A percentile compares a stretch with the other conserved stretches of the same genome.
These are phyloP conservation scores for Clavariopsis aquatica DNA, from an alignment of 495 filamentous ascomycete genomes.

Conservation along the genomic window DNA sequence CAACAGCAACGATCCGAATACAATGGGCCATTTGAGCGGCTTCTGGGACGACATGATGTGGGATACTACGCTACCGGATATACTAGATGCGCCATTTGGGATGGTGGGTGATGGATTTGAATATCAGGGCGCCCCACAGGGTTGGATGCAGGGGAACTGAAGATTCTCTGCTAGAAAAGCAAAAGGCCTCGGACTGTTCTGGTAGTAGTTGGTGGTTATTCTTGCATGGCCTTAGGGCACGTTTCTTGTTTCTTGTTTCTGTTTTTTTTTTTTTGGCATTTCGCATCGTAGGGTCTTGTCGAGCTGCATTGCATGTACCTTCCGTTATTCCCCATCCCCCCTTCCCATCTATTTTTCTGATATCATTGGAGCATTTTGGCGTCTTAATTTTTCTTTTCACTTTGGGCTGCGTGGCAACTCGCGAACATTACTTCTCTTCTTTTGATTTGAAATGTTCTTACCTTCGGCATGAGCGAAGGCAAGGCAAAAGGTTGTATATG, in stretches of 20 bases:
- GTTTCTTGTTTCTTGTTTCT: not conserved
- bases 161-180: not conserved
- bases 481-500: too few relatives aligned
- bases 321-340: not conserved
- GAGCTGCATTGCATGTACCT: not conserved
- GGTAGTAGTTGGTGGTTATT: not conserved
- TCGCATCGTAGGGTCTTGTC: not conserved
- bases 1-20: slow-evolving; percentile 19
- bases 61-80: slow-evolving; percentile 40
- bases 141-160: slow-evolving; percentile 38
- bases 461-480: not conserved
- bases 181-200: too few relatives aligned
- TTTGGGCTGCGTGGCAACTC: not conserved
- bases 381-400: not conserved
- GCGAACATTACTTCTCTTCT: not conserved
- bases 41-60: slow-evolving; percentile 47
- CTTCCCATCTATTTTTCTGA: not conserved
- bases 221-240: not conserved
- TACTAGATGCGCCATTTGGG: slow-evolving; percentile 37
- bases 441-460: not conserved
- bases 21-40: slow-evolving; percentile 30
- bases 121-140: slow-evolving; percentile 32
- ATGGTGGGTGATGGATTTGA: slow-evolving; percentile 28
- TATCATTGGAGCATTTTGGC: not conserved
- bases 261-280: not conserved